Evolutionary conservation across 306 rosid species (phyloP).

Genomic region (apple (Malus domestica)): DNA sequence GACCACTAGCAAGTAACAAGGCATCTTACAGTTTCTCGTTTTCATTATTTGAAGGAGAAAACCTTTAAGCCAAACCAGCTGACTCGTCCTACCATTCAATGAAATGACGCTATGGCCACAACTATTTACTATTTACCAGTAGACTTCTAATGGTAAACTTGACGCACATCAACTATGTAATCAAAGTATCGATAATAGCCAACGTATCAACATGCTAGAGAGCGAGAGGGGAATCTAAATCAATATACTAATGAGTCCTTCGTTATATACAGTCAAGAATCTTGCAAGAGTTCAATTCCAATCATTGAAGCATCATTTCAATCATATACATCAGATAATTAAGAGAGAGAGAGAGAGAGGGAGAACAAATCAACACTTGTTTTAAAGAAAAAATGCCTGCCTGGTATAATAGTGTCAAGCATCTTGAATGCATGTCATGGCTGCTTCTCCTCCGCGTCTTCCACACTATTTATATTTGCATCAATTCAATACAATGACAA

Average conservation of each 20-base stretch:
- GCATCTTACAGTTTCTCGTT: neutral
- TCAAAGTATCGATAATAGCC: neutral
- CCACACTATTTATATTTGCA: slow-evolving; percentile 13
- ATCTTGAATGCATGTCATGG: slow-evolving; percentile 22
- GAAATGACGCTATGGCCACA: no score
- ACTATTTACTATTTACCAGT: no score
- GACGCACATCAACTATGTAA: neutral
- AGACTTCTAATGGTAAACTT: no score
- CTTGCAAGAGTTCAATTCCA: slow-evolving; percentile 10
- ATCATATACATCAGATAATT: slow-evolving; percentile 23
- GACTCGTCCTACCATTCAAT: no score
- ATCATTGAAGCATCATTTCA: slow-evolving; percentile 1
- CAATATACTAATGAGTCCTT: neutral
- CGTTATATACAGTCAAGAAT: slow-evolving; percentile 16
- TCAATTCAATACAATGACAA: slow-evolving; percentile 18
- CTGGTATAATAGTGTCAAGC: slow-evolving; percentile 7
- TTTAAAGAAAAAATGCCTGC: neutral
- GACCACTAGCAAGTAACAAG: neutral
- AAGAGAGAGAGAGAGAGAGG: neutral
- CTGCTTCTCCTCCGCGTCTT: slow-evolving; percentile 12
- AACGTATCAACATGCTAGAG: neutral
- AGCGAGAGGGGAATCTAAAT: neutral
- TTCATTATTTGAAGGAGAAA: neutral
- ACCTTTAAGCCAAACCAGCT: neutral
- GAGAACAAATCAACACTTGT: slow-evolving; percentile 7